Base-by-base conservation (phyloP, 306 rosid genomes). In the Vigna hirtella region DNA sequence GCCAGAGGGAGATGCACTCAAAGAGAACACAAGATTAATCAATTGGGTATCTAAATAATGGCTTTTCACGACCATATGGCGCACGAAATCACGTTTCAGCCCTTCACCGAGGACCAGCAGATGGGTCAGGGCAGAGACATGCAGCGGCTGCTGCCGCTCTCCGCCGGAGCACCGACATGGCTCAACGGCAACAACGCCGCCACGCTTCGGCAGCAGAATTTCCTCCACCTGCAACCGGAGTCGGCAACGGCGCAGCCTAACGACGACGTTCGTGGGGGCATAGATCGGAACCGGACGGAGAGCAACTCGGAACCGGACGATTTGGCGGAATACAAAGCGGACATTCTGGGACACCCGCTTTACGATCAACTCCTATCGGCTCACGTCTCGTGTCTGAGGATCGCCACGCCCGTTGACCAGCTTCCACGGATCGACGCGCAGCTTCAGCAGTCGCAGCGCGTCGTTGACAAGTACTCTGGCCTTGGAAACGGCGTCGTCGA, bases 401-500 rank as follows among this genome's bases (percentile, higher is more conserved):
- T 93, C 75, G 97, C 98, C 1, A 93, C 98, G 9, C 98, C 98
- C 45, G 96, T 91, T 5, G 96, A 91, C 83, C 93, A 91, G 89
- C 81, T 91, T 65, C 90, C 93, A 1, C 79, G 86, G 86, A 89
- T 91, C 81, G 93, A 91, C 55, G 91, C 89, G 12, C 91, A 91
- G 91, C 85, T 89, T 49, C 85, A 80, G 20, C 93, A 87, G 79
- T 87, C 96, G 32, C 89, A 81, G 81, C 82, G 89, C 66, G 96
- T 91, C 63, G 84, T 86, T 59, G 83, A 85, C n/a, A 91, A 91
- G 71, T 91, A 91, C 85, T 81, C 88, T n/a, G 77, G 52, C 9
- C 66, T 84, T 6, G 82, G 83, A 56, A 70, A 68, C 18, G 87
- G 85, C 1, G 85, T 78, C 13, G 70, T 87, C 26, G 90, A 89